Base-by-base conservation (phyloP, 1,284 basidiomycete genomes). In the Ustanciosporium gigantosporum region DNA sequence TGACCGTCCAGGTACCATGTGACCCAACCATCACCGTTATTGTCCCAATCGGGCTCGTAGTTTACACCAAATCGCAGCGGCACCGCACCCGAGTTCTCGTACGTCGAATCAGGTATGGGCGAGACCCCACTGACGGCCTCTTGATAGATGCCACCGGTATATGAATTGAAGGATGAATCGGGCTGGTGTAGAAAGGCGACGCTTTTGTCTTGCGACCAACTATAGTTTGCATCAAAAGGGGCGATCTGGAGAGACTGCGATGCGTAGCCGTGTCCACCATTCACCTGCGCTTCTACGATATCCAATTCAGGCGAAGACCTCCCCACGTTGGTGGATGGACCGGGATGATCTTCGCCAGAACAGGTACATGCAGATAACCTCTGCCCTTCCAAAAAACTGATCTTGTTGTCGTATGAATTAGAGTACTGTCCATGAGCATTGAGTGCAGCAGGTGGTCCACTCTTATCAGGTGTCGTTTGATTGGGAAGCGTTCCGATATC, bases 241-340 rank as follows among this genome's bases (percentile, higher is more conserved):
- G 76, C 77, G 24, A 73, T 59, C 41, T 78, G 77, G 37, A 70
- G 56, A 3, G 72, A 73, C 55, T 72, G 64, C 41, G 68, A 74
- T 0, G 68, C 72, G 3, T 7, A 11, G 0, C 55, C 61, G 20
- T 47, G 50, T 0, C 55, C 56, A 0, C n/a, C 11, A 5, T 39
- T 20, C 3, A 57, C 44, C 61, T 85, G 82, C 4, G 62, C 57
- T 47, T 79, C 76, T 24, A 76, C 56, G 9, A 78, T 42, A 46
- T 79, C 78, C 21, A 79, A 47, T 50, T 79, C 78, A 3, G 78
- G 78, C 25, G 58, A 59, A 5, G 47, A 39, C 9, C 77, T 53
- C 8, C 73, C 78, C 5, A 73, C 66, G 8, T 35, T 7, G 5
- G 25, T 7, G 7, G n/a, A n/a, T 0, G 62, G 62, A 7, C 62